These are phyloP conservation scores for Cyanidioschyzon merolae DNA, from an alignment of 23 red algal species.

Conservation along the genomic window DNA sequence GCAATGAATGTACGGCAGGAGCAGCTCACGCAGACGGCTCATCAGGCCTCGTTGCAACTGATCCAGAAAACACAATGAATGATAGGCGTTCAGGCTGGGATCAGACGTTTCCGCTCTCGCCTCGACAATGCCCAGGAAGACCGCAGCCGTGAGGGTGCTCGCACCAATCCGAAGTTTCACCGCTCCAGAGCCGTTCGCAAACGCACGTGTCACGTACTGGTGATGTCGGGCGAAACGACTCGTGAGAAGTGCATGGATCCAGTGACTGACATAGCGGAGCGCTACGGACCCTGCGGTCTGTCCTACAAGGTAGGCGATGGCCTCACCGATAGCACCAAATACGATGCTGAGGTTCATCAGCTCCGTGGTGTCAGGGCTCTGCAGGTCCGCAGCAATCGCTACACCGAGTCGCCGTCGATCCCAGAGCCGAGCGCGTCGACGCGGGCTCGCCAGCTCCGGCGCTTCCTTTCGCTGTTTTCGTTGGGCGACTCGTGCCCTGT, in stretches of 20 bases:
- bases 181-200: neutral
- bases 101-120: neutral
- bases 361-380: neutral
- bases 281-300: neutral
- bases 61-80: neutral
- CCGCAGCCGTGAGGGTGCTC: neutral
- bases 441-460: neutral
- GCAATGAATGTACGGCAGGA: neutral
- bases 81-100: neutral
- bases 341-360: neutral
- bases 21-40: neutral
- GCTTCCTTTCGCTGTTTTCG: neutral
- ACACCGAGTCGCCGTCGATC: neutral
- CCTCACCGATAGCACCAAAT: neutral
- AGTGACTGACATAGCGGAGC: neutral
- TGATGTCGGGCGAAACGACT: neutral
- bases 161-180: neutral
- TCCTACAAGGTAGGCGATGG: neutral
- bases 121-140: neutral
- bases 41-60: neutral
- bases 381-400: neutral
- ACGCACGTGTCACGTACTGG: neutral
- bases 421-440: neutral
- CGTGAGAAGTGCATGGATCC: neutral
- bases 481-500: neutral